phyloP scores from a whole-genome alignment of 345 rosid genomes.

The Physaria fendleri region DNA sequence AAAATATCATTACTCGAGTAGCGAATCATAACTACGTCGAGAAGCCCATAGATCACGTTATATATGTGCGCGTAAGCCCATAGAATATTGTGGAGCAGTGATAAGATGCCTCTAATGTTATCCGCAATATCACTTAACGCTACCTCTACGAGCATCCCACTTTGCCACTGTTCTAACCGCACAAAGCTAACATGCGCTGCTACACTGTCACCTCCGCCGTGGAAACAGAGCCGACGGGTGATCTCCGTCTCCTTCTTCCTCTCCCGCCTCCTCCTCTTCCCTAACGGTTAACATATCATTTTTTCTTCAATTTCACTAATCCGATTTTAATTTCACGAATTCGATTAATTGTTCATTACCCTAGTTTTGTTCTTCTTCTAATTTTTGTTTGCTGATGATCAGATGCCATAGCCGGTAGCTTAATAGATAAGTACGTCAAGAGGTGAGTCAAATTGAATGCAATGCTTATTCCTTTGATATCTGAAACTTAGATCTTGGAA shows the following conservation, averaged over 20 bases:
- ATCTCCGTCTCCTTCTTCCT: conserved; percentile 53
- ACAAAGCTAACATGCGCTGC: conserved; percentile 20
- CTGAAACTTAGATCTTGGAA: background rate
- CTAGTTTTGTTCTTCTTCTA: background rate
- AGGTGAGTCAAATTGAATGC: conserved; percentile 31
- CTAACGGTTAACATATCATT: conserved; percentile 32
- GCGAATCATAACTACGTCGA: no score
- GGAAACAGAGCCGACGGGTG: conserved; percentile 52
- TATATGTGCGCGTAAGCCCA: no score
- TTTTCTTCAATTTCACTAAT: background rate
- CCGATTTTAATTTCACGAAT: background rate
- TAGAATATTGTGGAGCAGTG: no score
- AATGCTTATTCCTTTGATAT: background rate
- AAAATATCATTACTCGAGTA: no score
- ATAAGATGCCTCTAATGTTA: background rate
- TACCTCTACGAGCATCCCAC: background rate
- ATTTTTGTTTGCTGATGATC: background rate
- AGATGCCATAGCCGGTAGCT: conserved; percentile 54
- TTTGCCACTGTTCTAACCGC: background rate
- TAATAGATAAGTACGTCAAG: conserved; percentile 66
- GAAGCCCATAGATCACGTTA: no score
- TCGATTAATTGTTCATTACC: background rate
- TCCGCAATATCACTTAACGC: conserved; percentile 22
- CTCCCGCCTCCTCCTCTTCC: conserved; percentile 37
- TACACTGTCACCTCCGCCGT: conserved; percentile 26